Evolutionary conservation across 306 rosid genomes (phyloP).

Genomic region (Astragalus membranaceus): DNA sequence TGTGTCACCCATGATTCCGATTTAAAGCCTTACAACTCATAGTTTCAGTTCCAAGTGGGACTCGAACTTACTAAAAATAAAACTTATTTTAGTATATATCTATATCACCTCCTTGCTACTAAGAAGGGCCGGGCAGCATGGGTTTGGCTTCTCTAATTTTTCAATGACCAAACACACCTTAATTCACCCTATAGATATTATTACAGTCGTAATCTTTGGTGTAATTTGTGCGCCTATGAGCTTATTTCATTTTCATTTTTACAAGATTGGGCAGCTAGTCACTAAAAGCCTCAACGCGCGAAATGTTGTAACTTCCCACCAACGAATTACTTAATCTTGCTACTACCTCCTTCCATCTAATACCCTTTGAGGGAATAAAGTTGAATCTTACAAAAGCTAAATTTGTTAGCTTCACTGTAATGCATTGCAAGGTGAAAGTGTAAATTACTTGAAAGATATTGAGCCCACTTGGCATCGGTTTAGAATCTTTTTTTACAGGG

Average conservation of each 20-base stretch:
- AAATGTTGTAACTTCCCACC: conserved; percentile 19
- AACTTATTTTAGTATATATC: background rate
- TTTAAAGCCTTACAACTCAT: conserved; percentile 65
- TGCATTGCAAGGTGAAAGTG: conserved; percentile 22
- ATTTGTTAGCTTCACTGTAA: conserved; percentile 21
- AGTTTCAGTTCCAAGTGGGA: background rate
- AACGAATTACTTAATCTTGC: conserved; percentile 12
- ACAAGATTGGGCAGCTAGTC: background rate
- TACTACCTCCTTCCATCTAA: no score
- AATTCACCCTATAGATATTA: background rate
- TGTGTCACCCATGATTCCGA: conserved; percentile 62
- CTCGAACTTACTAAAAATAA: no score
- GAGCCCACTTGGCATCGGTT: conserved; percentile 24
- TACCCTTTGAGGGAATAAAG: background rate
- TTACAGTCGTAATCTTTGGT: no score
- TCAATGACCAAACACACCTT: background rate
- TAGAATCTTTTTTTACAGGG: background rate
- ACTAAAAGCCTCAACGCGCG: background rate
- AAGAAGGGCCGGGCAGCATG: background rate
- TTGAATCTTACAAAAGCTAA: background rate
- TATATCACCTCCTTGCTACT: conserved; percentile 6
- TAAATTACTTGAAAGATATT: background rate
- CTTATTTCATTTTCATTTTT: background rate
- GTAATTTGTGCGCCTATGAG: background rate
- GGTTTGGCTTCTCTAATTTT: background rate